Percentiles rank a stretch among this genome's conserved stretches.
Conservation (phyloP, 805 yeast species). For the Zygoascus biomembranicola region DNA sequence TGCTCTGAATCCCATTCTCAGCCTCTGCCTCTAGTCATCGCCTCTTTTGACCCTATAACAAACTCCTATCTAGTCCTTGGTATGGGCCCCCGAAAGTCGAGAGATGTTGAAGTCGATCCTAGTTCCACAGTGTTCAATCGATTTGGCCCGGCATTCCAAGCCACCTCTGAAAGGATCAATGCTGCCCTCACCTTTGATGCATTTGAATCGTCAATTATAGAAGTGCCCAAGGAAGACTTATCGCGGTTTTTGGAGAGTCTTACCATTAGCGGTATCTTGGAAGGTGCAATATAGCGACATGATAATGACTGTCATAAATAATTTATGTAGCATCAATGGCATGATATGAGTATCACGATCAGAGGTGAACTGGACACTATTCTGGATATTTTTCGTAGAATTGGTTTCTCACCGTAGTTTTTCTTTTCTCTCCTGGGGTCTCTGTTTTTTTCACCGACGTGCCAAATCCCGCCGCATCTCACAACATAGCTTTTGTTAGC, state of each 20-base stretch:
- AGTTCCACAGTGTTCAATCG: slow-evolving; percentile 54
- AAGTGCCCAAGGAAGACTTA: slow-evolving; percentile 79
- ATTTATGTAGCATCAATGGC: not conserved
- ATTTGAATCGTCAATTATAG: slow-evolving; percentile 90
- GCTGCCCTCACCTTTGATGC: slow-evolving; percentile 89
- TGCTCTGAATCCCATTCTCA: slow-evolving; percentile 68
- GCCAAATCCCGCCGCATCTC: too few species aligned
- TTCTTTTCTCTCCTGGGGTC: too few species aligned
- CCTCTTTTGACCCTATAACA: slow-evolving; percentile 63
- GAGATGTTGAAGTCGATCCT: slow-evolving; percentile 24
- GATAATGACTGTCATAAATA: not conserved
- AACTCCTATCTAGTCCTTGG: slow-evolving; percentile 86
- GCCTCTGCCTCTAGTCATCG: slow-evolving; percentile 74
- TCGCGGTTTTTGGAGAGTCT: slow-evolving; percentile 79
- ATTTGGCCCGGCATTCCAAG: slow-evolving; percentile 87
- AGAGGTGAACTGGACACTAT: too few species aligned
- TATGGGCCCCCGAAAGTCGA: slow-evolving; percentile 71
- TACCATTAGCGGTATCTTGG: slow-evolving; percentile 55
- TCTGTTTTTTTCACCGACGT: too few species aligned
- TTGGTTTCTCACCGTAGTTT: too few species aligned
- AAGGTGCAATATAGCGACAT: not conserved
- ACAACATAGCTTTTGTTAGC: too few species aligned
- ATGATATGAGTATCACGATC: not conserved
- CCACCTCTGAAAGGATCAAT: slow-evolving; percentile 72
- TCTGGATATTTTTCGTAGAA: too few species aligned